phyloP scores from a whole-genome alignment of 129 eudicot genomes.

The Apium graveolens region DNA sequence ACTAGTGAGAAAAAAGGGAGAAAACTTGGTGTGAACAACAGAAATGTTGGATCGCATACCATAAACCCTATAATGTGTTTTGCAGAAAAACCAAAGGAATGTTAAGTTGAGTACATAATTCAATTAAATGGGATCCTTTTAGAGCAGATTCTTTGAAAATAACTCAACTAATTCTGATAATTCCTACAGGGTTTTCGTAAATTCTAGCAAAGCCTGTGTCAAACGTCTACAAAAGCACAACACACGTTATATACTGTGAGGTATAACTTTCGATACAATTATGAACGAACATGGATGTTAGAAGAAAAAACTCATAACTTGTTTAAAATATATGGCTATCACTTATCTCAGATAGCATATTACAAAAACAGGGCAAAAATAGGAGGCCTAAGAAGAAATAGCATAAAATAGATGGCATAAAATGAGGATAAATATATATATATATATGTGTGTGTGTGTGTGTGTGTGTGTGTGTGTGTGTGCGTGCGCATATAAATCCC shows the following conservation, averaged over 20 bases:
- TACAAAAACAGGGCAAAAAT: no score
- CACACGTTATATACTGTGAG: background rate
- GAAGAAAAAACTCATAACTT: background rate
- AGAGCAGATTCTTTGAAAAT: slow-evolving; percentile 84
- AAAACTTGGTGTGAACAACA: slow-evolving; percentile 6
- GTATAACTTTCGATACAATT: background rate
- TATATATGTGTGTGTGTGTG: no score
- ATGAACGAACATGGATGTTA: background rate
- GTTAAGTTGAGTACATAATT: slow-evolving; percentile 82
- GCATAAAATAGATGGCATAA: no score
- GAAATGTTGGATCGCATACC: slow-evolving; percentile 37
- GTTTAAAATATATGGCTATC: background rate
- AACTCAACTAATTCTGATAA: slow-evolving; percentile 83
- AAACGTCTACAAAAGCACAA: slow-evolving; percentile 60
- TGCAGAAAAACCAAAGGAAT: slow-evolving; percentile 93
- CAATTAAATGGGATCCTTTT: slow-evolving; percentile 92
- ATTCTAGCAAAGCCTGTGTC: slow-evolving; percentile 94
- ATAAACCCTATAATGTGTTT: slow-evolving; percentile 96
- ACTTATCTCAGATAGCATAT: no score
- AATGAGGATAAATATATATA: no score
- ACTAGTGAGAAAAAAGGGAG: background rate
- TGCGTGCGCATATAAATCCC: no score
- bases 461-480: no score
- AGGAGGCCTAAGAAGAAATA: no score
- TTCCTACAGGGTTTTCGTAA: slow-evolving; percentile 86